phyloP scores from a whole-genome alignment of 1,284 basidiomycete species.

The Thecaphora thlaspeos region DNA sequence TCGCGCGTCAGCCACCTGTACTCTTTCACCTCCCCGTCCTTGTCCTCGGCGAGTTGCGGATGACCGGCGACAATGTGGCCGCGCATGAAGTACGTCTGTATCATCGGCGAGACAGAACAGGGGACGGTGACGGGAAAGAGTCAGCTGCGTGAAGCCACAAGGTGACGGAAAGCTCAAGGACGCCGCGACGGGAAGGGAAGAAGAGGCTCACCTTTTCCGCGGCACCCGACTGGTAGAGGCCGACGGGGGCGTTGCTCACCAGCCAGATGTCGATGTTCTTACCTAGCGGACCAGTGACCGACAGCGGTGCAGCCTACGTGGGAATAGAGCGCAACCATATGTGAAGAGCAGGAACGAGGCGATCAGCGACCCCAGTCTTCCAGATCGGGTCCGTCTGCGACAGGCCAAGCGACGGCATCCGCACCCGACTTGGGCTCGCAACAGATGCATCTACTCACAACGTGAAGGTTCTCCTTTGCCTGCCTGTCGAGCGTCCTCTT shows the following conservation, averaged over 20 bases:
- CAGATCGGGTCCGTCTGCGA: background rate
- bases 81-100: slow-evolving; percentile 46
- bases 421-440: no score
- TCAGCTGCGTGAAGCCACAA: no score
- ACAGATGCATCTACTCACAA: slow-evolving; percentile 8
- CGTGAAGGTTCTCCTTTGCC: slow-evolving; percentile 29
- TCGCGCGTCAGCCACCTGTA: slow-evolving; percentile 89
- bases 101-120: no score
- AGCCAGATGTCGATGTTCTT: slow-evolving; percentile 54
- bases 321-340: background rate
- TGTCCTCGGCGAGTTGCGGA: slow-evolving; percentile 14
- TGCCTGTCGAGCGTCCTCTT: slow-evolving; percentile 21
- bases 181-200: background rate
- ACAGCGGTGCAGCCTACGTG: slow-evolving; percentile 3
- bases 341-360: no score
- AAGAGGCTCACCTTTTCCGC: slow-evolving; percentile 5
- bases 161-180: no score
- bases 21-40: slow-evolving; percentile 63
- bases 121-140: no score
- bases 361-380: no score
- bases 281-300: slow-evolving; percentile 25
- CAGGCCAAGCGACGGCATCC: no score
- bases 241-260: slow-evolving; percentile 49
- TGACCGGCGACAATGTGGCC: slow-evolving; percentile 48
- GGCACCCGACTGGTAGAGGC: slow-evolving; percentile 19